Evolutionary conservation across 345 rosid species (phyloP), one percentile per base, ranked within the genome.

Genomic region (Pugionium dolabratum): DNA sequence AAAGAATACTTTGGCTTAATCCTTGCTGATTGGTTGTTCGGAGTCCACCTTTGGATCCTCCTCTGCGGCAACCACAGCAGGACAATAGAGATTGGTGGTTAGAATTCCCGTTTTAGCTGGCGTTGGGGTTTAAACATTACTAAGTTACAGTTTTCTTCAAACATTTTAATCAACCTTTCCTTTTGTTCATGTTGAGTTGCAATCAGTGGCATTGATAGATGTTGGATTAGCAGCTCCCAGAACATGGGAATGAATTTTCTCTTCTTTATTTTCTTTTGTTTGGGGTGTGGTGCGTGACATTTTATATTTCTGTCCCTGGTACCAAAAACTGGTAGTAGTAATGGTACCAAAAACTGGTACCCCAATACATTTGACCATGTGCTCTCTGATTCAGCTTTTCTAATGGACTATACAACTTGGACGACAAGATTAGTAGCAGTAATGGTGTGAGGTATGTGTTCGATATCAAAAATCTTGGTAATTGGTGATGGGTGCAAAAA

Each of bases 321-420:
- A 41, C 33, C 4, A 9, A 26, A 52, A 36, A 6, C 3, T 62
- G 47, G 35, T 72, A 40, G 18, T 18, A 18, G 18, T 18, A 18
- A 26, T 43, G 7, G 28, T 44, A 41, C 33, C 4, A 9, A 26
- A 52, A 36, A 6, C 3, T 62, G 47, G 35, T 72, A 40, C 56
- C 66, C 32, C 27, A 45, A 45, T 59, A 10, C 37, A 45, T 43
- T 58, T 72, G 11, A 36, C 56, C 50, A 3, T 66, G 45, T 7
- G 59, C 59, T 70, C 69, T 57, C 45, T 70, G 64, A 32, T 73
- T 78, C 87, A 86, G 98, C 56, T 76, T 54, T 78, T 76, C 76
- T 9, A 44, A 62, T 71, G 79, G 78, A 58, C 69, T 59, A 51
- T 77, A 71, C 73, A 40, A 71, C 77, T 54, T 62, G 51, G 76